A percentile compares a stretch with the other conserved stretches of the same genome.
Conservation (phyloP, 1,284 basidiomycete genomes). For the Exobasidium cylindrosporum region DNA sequence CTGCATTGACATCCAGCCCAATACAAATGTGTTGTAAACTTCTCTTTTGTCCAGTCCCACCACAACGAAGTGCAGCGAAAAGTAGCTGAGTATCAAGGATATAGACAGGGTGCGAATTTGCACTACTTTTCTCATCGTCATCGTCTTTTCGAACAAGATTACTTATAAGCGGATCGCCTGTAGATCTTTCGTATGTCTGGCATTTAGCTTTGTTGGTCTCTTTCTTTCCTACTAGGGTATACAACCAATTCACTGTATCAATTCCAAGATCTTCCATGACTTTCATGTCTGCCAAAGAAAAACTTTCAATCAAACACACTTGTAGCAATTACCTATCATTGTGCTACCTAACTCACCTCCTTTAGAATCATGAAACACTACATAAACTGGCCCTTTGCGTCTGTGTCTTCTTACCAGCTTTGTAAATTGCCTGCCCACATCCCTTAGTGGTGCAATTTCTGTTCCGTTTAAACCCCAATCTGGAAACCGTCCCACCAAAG, state of each 20-base stretch:
- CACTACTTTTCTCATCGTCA: not conserved
- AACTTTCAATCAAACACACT: no score
- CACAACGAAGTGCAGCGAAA: conserved; percentile 1
- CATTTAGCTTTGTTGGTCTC: not conserved
- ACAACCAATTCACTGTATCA: not conserved
- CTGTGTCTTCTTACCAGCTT: not conserved
- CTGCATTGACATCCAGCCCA: conserved; percentile 1
- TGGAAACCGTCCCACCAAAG: not conserved
- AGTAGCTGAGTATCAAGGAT: conserved; percentile 4
- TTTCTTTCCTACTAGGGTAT: not conserved
- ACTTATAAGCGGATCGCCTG: not conserved
- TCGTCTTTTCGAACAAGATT: not conserved
- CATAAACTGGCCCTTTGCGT: not conserved
- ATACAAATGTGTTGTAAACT: not conserved
- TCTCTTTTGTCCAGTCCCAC: not conserved
- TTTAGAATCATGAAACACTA: not conserved
- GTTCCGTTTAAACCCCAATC: not conserved
- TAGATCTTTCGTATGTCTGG: not conserved
- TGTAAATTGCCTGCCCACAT: not conserved
- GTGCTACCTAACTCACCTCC: conserved; percentile 7
- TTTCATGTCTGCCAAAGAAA: not conserved
- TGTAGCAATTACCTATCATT: no score
- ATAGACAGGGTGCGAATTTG: not conserved
- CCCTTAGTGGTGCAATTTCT: not conserved
- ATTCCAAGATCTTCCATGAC: not conserved